Evolutionary conservation across 257 asterid species (phyloP).

Genomic region (Gentiana dahurica): DNA sequence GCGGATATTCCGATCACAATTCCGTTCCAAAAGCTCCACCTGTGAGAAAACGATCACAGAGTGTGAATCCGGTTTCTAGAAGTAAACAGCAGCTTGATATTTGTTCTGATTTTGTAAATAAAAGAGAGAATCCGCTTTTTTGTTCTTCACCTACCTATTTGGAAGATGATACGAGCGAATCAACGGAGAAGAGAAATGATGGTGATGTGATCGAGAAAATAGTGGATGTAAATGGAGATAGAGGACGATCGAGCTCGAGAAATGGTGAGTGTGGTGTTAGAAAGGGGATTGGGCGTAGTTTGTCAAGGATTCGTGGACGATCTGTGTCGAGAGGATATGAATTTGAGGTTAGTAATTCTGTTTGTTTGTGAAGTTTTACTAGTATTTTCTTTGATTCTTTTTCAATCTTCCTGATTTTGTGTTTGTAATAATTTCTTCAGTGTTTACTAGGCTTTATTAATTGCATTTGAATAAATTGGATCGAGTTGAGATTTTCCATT

Average conservation of each 20-base stretch:
- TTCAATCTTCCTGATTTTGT: too few species aligned
- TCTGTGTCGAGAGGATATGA: slow-evolving; percentile 40
- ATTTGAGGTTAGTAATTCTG: slow-evolving; percentile 25
- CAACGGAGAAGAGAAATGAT: background rate
- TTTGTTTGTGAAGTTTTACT: background rate
- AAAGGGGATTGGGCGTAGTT: slow-evolving; percentile 72
- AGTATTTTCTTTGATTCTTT: background rate
- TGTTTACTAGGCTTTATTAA: background rate
- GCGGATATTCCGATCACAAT: background rate
- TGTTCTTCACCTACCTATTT: slow-evolving; percentile 24
- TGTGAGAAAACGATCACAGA: slow-evolving; percentile 44
- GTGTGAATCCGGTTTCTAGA: slow-evolving; percentile 65
- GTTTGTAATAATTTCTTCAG: background rate
- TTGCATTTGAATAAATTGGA: background rate
- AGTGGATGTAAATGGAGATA: slow-evolving; percentile 19
- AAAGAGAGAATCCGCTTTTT: slow-evolving; percentile 77
- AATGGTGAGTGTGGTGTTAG: slow-evolving; percentile 14
- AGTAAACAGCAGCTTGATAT: slow-evolving; percentile 19
- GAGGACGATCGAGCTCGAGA: slow-evolving; percentile 66
- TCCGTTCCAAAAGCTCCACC: background rate
- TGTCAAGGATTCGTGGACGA: slow-evolving; percentile 57
- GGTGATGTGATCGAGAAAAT: slow-evolving; percentile 3
- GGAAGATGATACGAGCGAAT: slow-evolving; percentile 6
- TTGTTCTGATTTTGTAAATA: slow-evolving; percentile 48
- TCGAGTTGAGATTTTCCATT: background rate